Evolutionary conservation across 192 early-diverging fungal species (phyloP).

Genomic region (Linnemannia elongata): DNA sequence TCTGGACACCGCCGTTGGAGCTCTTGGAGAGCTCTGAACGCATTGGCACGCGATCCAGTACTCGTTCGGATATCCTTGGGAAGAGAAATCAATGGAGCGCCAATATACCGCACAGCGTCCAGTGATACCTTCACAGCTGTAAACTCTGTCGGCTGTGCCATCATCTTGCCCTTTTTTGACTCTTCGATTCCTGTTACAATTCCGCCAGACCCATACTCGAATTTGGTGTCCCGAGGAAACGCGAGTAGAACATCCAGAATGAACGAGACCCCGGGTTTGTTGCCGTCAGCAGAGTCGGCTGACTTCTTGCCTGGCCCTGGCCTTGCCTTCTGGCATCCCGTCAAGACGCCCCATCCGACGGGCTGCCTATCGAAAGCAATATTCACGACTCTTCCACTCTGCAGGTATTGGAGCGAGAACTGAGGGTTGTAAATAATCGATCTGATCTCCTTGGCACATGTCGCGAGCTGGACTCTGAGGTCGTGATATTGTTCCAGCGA

Average conservation of each 20-base stretch:
- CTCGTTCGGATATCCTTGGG: slow-evolving; percentile 77
- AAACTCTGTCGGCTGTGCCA: slow-evolving; percentile 23
- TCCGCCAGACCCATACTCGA: slow-evolving; percentile 73
- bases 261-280: slow-evolving; percentile 47
- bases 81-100: slow-evolving; percentile 79
- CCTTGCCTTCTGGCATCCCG: slow-evolving; percentile 29
- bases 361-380: slow-evolving; percentile 68
- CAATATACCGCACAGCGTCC: slow-evolving; percentile 76
- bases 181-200: slow-evolving; percentile 52
- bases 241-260: slow-evolving; percentile 85
- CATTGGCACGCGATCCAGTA: neutral
- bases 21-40: slow-evolving; percentile 71
- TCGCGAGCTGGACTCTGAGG: slow-evolving; percentile 76
- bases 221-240: neutral
- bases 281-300: neutral
- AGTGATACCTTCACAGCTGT: slow-evolving; percentile 83
- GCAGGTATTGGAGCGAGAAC: slow-evolving; percentile 81
- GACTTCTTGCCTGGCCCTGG: slow-evolving; percentile 10
- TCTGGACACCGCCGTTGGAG: slow-evolving; percentile 77
- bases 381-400: slow-evolving; percentile 83
- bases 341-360: slow-evolving; percentile 93
- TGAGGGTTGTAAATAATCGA: slow-evolving; percentile 82
- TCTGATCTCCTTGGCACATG: slow-evolving; percentile 71
- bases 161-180: slow-evolving; percentile 58
- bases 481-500: slow-evolving; percentile 79